phyloP scores from a whole-genome alignment of 495 filamentous ascomycete species.

The Neurospora sp. region DNA sequence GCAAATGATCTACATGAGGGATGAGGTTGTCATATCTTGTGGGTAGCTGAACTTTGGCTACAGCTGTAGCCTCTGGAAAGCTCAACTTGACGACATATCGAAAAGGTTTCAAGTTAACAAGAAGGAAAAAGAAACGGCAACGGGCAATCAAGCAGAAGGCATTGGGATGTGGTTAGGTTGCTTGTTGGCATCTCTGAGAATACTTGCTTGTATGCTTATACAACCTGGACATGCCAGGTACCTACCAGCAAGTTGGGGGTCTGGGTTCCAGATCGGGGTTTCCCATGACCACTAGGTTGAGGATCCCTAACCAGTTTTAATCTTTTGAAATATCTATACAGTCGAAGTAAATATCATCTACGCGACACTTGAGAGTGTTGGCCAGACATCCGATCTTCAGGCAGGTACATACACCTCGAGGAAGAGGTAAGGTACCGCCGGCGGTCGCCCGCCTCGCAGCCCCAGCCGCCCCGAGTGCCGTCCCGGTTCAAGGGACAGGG shows the following conservation, averaged over 20 bases:
- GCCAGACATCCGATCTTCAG: background rate
- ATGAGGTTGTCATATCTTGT: background rate
- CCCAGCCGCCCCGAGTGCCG: background rate
- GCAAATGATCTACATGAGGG: background rate
- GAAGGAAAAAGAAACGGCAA: background rate
- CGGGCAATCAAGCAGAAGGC: background rate
- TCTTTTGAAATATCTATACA: background rate
- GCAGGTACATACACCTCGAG: background rate
- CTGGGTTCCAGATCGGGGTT: background rate
- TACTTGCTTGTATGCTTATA: background rate
- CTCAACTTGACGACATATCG: background rate
- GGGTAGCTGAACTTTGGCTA: background rate
- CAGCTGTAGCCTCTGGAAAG: background rate
- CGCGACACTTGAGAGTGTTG: background rate
- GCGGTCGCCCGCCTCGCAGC: background rate
- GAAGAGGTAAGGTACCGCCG: background rate
- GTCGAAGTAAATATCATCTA: too few relatives aligned
- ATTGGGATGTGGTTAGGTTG: background rate
- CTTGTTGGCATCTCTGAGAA: background rate
- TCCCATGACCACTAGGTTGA: background rate
- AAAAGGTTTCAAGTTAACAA: background rate
- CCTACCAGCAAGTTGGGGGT: background rate
- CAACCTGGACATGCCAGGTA: background rate
- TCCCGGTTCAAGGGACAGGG: background rate
- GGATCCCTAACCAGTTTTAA: too few relatives aligned